Evolutionary conservation across 208 protist species (phyloP), one percentile per base, ranked within the genome.

Genomic region (Trypanosoma platydactyli): DNA sequence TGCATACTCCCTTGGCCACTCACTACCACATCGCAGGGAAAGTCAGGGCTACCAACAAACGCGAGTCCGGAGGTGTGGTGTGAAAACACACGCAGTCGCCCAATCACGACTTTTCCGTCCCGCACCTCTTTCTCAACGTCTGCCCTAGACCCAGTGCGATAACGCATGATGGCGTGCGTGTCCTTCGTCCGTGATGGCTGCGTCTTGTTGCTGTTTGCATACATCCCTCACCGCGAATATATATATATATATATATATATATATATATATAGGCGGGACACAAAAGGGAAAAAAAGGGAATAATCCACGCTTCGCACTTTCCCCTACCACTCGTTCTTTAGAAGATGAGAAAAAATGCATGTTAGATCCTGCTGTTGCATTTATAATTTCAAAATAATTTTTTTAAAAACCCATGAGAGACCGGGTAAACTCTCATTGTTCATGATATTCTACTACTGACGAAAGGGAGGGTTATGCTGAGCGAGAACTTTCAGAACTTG

Each of bases 91-190:
- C 25, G 42, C 25, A 91, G 46, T 5, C 76, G 70, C 0, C 77
- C 88, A 67, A 94, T 83, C 30, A 91, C 80, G 22, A 91, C 68
- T 29, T 30, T 55, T n/a, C 88, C 88, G 22, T 71, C 41, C 7
- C 53, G 57, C 15, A 94, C 75, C n/a, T 55, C 30, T 30, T 58
- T 49, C 63, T 91, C 84, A 33, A 91, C 56, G 20, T 61, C 51
- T 0, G 79, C 57, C 15, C 80, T 51, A n/a, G 38, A 76, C n/a
- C 78, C 76, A 25, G 83, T 13, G 45, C n/a, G 38, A 52, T 92
- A 90, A 13, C 64, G 41, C 57, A 68, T 13, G 3, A 50, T 16
- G 15, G 35, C 35, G 22, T 56, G n/a, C 9, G 12, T 44, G 33
- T 29, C 22, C 24, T 25, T 18, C 29, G 24, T 16, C 33, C 9